Conservation (phyloP, 768 basidiomycete species). For the Suillus alpinus region DNA sequence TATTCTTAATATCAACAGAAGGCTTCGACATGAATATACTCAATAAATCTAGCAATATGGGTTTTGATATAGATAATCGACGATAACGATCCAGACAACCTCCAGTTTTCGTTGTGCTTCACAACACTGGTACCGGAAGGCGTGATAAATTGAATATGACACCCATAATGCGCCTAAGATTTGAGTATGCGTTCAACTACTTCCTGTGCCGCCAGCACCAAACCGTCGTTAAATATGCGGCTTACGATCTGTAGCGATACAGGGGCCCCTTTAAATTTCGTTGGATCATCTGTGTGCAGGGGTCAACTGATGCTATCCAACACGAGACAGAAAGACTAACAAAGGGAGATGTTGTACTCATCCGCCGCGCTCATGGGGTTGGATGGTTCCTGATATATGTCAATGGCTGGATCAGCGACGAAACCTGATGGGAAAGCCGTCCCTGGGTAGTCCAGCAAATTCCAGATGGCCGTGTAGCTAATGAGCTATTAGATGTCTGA, state of each 20-base stretch:
- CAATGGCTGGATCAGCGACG: slow-evolving; percentile 9
- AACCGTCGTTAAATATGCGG: slow-evolving; percentile 24
- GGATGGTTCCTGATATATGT: slow-evolving; percentile 13
- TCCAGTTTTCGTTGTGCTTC: neutral
- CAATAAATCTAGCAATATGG: neutral
- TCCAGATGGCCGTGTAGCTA: slow-evolving; percentile 42
- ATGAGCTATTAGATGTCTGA: slow-evolving; percentile 9
- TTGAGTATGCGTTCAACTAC: slow-evolving; percentile 24
- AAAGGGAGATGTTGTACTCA: slow-evolving; percentile 16
- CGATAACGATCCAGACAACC: neutral
- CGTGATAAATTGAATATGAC: neutral
- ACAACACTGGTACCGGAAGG: neutral
- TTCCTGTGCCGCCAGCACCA: slow-evolving; percentile 25
- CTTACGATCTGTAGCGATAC: slow-evolving; percentile 22
- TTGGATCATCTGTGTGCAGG: slow-evolving; percentile 18
- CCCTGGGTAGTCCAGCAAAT: slow-evolving; percentile 40
- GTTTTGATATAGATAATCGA: neutral
- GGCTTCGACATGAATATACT: neutral
- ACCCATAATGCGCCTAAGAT: slow-evolving; percentile 3
- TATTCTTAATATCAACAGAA: neutral
- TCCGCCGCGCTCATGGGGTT: slow-evolving; percentile 19
- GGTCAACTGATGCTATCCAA: slow-evolving; percentile 5
- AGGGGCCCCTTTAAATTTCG: slow-evolving; percentile 15
- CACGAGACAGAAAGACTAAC: slow-evolving; percentile 9
- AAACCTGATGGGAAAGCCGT: slow-evolving; percentile 38